Conservation (phyloP, 148 eudicot species). For the Heliosperma pusillum region DNA sequence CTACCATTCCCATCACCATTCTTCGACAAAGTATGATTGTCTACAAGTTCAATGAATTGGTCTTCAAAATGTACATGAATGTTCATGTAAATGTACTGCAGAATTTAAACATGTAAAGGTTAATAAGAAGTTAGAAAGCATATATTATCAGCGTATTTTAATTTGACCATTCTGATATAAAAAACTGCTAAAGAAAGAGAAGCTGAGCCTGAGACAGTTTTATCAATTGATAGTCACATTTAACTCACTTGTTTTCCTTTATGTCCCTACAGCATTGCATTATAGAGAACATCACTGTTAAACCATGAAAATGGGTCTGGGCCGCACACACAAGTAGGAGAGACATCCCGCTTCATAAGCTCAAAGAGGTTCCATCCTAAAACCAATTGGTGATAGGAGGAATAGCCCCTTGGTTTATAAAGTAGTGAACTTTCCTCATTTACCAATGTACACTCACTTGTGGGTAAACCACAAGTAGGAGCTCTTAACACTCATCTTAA, state of each 20-base stretch:
- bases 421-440: too few relatives aligned
- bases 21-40: constrained; percentile 29
- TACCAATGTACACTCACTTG: too few relatives aligned
- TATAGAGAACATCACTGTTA: neutral
- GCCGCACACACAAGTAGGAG: too few relatives aligned
- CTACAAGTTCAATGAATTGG: constrained; percentile 47
- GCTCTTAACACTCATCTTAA: too few relatives aligned
- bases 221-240: neutral
- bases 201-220: neutral
- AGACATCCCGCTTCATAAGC: too few relatives aligned
- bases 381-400: too few relatives aligned
- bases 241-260: constrained; percentile 11
- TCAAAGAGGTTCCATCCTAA: too few relatives aligned
- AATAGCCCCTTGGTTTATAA: too few relatives aligned
- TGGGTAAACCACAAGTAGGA: too few relatives aligned
- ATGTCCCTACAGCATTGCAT: neutral
- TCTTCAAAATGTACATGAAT: constrained; percentile 62
- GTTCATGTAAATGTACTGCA: constrained; percentile 69
- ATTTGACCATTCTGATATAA: neutral
- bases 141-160: neutral
- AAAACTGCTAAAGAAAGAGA: neutral
- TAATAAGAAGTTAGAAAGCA: neutral
- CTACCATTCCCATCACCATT: constrained; percentile 36
- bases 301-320: too few relatives aligned
- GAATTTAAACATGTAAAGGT: constrained; percentile 3